Conservation (phyloP, 768 basidiomycete species). For the Kwoniella europaea region DNA sequence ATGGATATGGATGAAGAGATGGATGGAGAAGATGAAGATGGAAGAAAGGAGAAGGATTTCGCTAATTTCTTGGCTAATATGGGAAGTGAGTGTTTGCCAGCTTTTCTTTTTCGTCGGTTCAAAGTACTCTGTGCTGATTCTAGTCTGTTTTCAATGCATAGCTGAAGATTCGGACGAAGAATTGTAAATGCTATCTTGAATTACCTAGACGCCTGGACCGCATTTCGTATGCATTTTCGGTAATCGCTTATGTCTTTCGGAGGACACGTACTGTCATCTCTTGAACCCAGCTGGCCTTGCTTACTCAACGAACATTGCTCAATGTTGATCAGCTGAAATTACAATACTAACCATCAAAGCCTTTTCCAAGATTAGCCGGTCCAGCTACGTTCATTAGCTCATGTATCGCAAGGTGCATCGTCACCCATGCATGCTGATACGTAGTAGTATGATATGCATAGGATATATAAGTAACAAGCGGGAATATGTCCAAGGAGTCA, state of each 20-base stretch:
- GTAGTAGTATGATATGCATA: background rate
- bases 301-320: background rate
- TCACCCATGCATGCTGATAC: background rate
- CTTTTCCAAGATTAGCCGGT: background rate
- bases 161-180: slow-evolving; percentile 44
- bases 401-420: background rate
- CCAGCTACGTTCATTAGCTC: background rate
- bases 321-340: background rate
- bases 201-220: background rate
- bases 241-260: too few species aligned
- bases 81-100: slow-evolving; percentile 40
- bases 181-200: slow-evolving; percentile 15
- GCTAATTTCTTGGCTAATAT: slow-evolving; percentile 50
- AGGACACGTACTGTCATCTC: too few species aligned
- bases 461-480: background rate
- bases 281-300: background rate
- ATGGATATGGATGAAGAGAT: slow-evolving; percentile 28
- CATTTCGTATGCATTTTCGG: too few species aligned
- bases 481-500: too few species aligned
- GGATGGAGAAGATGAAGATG: slow-evolving; percentile 59
- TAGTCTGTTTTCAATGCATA: background rate
- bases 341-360: slow-evolving; percentile 8
- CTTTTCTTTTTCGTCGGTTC: background rate
- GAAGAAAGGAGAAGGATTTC: slow-evolving; percentile 53
- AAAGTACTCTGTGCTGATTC: too few species aligned